Conservation (phyloP, 805 yeast species). For the Metschnikowia arizonensis region DNA sequence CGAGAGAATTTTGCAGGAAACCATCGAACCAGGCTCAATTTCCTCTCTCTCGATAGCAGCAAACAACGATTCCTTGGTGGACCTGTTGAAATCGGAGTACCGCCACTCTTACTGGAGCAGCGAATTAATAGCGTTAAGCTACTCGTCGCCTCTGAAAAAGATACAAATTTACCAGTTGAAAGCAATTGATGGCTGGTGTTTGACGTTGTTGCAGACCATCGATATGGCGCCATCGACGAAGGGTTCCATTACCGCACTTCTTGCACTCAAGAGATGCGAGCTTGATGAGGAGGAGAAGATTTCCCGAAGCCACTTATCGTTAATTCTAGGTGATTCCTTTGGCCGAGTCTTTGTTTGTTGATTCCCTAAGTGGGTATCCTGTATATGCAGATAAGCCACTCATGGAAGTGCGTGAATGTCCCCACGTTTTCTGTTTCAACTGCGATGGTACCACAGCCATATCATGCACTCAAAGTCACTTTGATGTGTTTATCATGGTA, state of each 20-base stretch:
- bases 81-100: constrained; percentile 19
- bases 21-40: constrained; percentile 18
- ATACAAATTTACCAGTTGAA: constrained; percentile 24
- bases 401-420: not conserved
- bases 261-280: constrained; percentile 26
- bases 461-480: constrained; percentile 26
- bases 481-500: constrained; percentile 57
- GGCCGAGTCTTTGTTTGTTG: constrained; percentile 44
- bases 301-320: constrained; percentile 33
- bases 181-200: constrained; percentile 1
- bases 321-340: constrained; percentile 50
- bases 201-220: constrained; percentile 7
- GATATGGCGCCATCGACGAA: constrained; percentile 6
- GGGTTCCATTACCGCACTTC: constrained; percentile 27
- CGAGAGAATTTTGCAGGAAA: constrained; percentile 28
- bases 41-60: constrained; percentile 29
- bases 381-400: constrained; percentile 1
- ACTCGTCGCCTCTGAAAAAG: constrained; percentile 15
- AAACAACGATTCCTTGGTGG: constrained; percentile 26
- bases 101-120: constrained; percentile 37
- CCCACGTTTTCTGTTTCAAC: not conserved
- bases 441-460: constrained; percentile 1
- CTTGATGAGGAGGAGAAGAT: constrained; percentile 35
- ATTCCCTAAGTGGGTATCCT: not conserved
- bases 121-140: constrained; percentile 31